These are phyloP conservation scores for Pyrenophora seminiperda DNA, from an alignment of 2,329 filamentous ascomycete species.

Conservation along the genomic window DNA sequence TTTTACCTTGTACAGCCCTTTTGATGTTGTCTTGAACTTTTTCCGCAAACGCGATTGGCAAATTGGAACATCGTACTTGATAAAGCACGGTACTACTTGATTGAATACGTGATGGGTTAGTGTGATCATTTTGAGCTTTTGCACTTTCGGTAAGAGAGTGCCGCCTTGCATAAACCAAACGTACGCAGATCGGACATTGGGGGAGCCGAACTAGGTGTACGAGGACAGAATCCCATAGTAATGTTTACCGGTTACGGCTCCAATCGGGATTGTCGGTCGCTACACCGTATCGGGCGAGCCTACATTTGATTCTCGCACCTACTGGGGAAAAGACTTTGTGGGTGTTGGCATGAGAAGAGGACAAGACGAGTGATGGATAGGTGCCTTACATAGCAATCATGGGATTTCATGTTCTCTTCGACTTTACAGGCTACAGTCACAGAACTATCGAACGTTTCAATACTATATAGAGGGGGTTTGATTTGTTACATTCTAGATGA, in stretches of 20 bases:
- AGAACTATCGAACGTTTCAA: no score
- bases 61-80: not conserved
- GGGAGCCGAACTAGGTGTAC: conserved; percentile 11
- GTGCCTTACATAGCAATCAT: no score
- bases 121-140: conserved; percentile 2
- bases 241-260: not conserved
- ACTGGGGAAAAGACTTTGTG: no score
- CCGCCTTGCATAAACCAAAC: conserved; percentile 8
- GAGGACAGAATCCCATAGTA: not conserved
- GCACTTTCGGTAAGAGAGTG: not conserved
- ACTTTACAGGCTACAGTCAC: no score
- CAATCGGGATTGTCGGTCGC: not conserved
- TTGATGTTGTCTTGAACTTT: not conserved
- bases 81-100: not conserved
- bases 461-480: no score
- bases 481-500: no score
- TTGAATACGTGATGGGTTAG: not conserved
- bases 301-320: no score
- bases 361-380: no score
- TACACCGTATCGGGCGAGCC: not conserved
- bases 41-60: not conserved
- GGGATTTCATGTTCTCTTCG: no score
- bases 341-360: no score
- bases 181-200: conserved; percentile 6
- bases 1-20: no score